phyloP scores from a whole-genome alignment of 2,329 filamentous ascomycete species.

The Daldinia sp. region DNA sequence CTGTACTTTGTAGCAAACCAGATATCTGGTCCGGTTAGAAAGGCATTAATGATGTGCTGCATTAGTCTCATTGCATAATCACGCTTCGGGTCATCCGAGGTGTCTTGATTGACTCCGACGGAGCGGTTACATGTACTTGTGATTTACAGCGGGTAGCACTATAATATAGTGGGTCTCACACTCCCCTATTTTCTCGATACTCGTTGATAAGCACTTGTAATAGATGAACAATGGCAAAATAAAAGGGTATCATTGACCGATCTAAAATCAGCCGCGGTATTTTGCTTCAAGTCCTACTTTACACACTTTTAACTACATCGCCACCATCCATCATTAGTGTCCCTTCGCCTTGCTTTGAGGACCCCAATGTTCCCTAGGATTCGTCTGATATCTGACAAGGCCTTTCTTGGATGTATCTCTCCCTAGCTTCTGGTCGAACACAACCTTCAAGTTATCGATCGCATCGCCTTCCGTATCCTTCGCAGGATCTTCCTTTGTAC shows the following conservation, averaged over 20 bases:
- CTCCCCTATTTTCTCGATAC: neutral
- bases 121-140: conserved; percentile 7
- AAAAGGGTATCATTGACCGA: conserved; percentile 43
- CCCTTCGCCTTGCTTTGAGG: conserved; percentile 72
- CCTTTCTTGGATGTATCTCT: conserved; percentile 72
- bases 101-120: conserved; percentile 8
- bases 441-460: conserved; percentile 52
- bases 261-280: conserved; percentile 18
- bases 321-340: conserved; percentile 59
- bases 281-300: conserved; percentile 9
- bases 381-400: conserved; percentile 86
- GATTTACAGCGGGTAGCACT: neutral
- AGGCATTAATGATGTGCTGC: conserved; percentile 18
- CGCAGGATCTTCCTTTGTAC: conserved; percentile 43
- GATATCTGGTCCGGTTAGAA: too few relatives aligned
- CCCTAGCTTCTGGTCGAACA: conserved; percentile 83
- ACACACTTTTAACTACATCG: conserved; percentile 12
- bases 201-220: conserved; percentile 1
- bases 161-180: conserved; percentile 11
- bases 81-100: conserved; percentile 7
- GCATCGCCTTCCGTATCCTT: conserved; percentile 39
- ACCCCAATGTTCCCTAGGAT: conserved; percentile 93
- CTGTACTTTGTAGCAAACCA: conserved; percentile 3
- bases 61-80: conserved; percentile 26
- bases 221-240: neutral